Conservation (phyloP, 2,329 filamentous ascomycete species). For the Penicillium nordicum region DNA sequence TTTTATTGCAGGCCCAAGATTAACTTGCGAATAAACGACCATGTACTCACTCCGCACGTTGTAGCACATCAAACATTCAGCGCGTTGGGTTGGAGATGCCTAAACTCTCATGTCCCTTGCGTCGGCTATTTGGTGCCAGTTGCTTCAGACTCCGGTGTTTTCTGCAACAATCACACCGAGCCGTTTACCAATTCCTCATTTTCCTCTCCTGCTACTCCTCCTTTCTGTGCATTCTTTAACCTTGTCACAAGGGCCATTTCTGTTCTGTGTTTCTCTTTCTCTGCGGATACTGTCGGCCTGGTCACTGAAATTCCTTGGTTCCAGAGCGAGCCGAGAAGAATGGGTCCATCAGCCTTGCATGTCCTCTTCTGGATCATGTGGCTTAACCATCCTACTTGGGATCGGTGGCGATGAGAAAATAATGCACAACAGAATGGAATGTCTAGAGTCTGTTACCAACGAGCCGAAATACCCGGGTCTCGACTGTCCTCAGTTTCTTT, state of each 20-base stretch:
- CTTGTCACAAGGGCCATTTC: not conserved
- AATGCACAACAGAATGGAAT: not conserved
- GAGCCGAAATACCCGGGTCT: not conserved
- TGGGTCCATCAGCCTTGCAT: not conserved
- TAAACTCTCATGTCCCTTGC: conserved; percentile 3
- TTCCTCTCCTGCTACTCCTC: not conserved
- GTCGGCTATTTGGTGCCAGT: not conserved
- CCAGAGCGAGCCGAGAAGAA: not conserved
- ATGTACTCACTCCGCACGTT: not conserved
- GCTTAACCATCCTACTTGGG: not conserved
- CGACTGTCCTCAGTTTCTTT: not conserved
- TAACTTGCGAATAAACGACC: not conserved
- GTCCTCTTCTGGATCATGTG: not conserved
- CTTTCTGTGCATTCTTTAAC: conserved; percentile 1
- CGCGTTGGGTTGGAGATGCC: not conserved
- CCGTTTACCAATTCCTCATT: not conserved
- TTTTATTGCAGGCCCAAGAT: too few relatives aligned
- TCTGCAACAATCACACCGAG: not conserved
- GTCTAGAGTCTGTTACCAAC: not conserved
- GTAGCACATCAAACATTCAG: not conserved
- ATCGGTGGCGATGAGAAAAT: not conserved
- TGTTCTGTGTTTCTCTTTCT: not conserved
- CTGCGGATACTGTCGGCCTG: not conserved
- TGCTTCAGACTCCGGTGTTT: not conserved
- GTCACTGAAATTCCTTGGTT: not conserved